Evolutionary conservation across 2,329 filamentous ascomycete species (phyloP), one percentile per base, ranked within the genome.

Genomic region (Drechslera avenae): DNA sequence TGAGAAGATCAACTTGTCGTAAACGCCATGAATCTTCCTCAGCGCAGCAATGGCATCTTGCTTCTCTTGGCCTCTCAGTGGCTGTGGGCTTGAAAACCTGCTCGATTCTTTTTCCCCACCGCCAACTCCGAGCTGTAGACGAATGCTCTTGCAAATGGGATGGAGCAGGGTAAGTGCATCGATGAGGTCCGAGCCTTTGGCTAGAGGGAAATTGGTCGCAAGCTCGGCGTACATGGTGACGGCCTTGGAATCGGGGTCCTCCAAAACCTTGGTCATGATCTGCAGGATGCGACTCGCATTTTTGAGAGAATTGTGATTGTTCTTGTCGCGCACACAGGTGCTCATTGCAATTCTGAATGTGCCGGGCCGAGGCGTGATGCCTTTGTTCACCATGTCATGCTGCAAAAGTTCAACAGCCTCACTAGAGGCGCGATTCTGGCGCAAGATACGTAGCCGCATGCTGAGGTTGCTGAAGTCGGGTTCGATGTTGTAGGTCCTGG

Each of bases 381-480:
- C 48, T 68, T 73, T 62, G 9, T 53, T 63, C 3, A 64, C 30
- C 17, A 69, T 56, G n/a, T 67, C 57, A 10, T 66, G 56, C 17
- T 63, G 68, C 16, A 97, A 69, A n/a, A 88, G 69, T 12, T 82
- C 75, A 12, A 85, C 78, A 1, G 84, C 80, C 55, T 84, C 79
- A 32, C 76, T 77, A 60, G 89, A 92, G 35, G 86, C 82, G 51
- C 87, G 86, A 34, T 83, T 84, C 28, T 81, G 71, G 43, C 85
- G 83, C 30, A 94, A 80, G 34, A 89, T 71, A 45, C 84, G 82
- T 13, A 97, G 78, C 63, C 90, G 86, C 57, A 80, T 78, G 57
- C 85, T 79, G 75, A 86, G 88, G 67, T 90, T 91, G 56, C 86
- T 81, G 7, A 77, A 64, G 68, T 97, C 92, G 0, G 93, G 91